Base-by-base conservation (phyloP, 257 asterid species). In the Solanum etuberosum region DNA sequence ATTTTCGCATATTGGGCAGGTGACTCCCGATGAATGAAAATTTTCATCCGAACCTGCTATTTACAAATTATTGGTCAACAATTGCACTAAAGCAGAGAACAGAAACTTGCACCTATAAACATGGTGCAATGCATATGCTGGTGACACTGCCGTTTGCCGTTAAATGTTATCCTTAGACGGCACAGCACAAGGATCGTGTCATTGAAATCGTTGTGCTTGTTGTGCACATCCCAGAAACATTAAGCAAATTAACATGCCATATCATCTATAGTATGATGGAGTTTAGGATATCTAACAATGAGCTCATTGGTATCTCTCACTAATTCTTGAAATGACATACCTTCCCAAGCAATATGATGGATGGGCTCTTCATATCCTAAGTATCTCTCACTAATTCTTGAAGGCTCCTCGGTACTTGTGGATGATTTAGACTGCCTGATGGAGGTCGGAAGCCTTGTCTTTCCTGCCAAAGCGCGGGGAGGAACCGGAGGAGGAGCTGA, bases 21-120 rank as follows among this genome's bases (percentile, higher is more conserved):
- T 59, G 63, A 31, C 16, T 67, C 54, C 54, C 21, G 37, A 20
- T 4, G 83, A 11, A 65, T 83, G 86, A 14, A 32, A 2, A 43
- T 72, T 29, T 51, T 74, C 84, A 13, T 43, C 81, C 21, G 9
- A 40, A 73, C 86, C 91, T 89, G 88, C 85, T 85, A 34, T 63
- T 5, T 14, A 38, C 40, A 35, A 13, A 48, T 13, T 65, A 54
- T 61, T 46, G 37, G n/a, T 68, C 40, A 81, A 43, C 42, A 29
- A 29, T 37, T 37, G 57, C 54, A 74, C 83, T 74, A 74, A 37
- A 37, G 48, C 81, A 72, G 65, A 54, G 65, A 54, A 54, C 65
- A 20, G 5, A 54, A 54, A 54, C 25, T 54, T 54, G 65, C 65
- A 54, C 65, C 65, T 7, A 21, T 54, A 54, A 54, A 54, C 65